Evolutionary conservation across 2,329 filamentous ascomycete species (phyloP), one percentile per base, ranked within the genome.

Genomic region (Trichoderma oligosporum): DNA sequence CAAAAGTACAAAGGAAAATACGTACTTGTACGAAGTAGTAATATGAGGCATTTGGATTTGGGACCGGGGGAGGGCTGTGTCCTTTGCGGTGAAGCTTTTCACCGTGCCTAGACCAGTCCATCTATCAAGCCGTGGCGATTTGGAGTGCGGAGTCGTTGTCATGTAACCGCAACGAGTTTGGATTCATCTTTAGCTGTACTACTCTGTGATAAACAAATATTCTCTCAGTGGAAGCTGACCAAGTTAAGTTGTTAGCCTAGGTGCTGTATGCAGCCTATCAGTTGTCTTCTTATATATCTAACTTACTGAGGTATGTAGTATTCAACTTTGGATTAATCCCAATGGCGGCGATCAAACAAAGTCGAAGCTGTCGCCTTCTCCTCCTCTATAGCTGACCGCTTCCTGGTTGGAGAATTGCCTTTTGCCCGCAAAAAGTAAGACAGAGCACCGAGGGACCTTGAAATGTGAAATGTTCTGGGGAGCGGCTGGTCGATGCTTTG

Each of bases 21-120:
- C n/a, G n/a, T n/a, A n/a, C n/a, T n/a, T n/a, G n/a, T n/a, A n/a
- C n/a, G 16, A 1, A 6, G 16, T 22, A 12, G 27, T 39, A 53
- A 16, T 58, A 58, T 58, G 56, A 58, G 56, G 56, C 56, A 58
- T 58, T 58, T 58, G 56, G 48, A 45, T 58, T 54, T 58, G 39
- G 14, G 35, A 27, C 39, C 41, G 39, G 55, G 48, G 31, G 18
- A 44, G 25, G 56, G 56, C 56, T 58, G 56, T 53, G 56, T 51
- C 49, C 31, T 49, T 58, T 52, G 56, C 48, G 38, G 56, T 53
- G 47, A 55, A 58, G 56, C 41, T 29, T 47, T 42, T 54, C 31
- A 38, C 41, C 47, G 56, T 47, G 56, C 36, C 56, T 53, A 42
- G 46, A 52, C 56, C 33, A 47, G 31, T 58, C 47, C 41, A 58